phyloP scores from a whole-genome alignment of 192 early-diverging fungal species.

The Funneliformis mosseae region DNA sequence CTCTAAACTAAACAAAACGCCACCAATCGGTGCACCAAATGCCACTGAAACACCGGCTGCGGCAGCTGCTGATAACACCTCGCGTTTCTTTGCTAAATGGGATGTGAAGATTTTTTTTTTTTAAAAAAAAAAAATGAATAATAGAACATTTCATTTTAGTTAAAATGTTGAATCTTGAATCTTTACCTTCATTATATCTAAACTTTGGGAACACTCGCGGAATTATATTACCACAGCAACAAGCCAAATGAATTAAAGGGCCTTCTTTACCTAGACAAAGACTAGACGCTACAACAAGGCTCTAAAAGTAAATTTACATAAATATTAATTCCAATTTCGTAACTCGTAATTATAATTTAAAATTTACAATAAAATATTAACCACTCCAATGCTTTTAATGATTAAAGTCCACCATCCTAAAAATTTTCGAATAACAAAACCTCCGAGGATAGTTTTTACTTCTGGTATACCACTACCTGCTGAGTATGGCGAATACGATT shows the following conservation, averaged over 20 bases:
- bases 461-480: slow-evolving; percentile 96
- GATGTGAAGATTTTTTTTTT: not conserved
- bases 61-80: slow-evolving; percentile 90
- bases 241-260: slow-evolving; percentile 90
- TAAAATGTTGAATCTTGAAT: not conserved
- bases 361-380: slow-evolving; percentile 41
- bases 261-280: slow-evolving; percentile 92
- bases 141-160: not conserved
- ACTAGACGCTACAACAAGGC: slow-evolving; percentile 80
- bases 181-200: slow-evolving; percentile 78
- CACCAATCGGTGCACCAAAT: slow-evolving; percentile 96
- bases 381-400: slow-evolving; percentile 88
- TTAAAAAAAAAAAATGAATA: not conserved
- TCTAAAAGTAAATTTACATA: slow-evolving; percentile 41
- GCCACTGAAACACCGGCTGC: slow-evolving; percentile 94
- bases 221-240: slow-evolving; percentile 86
- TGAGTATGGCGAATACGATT: slow-evolving; percentile 73
- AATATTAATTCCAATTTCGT: not conserved
- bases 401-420: slow-evolving; percentile 86
- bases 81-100: slow-evolving; percentile 79
- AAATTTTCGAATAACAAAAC: slow-evolving; percentile 93
- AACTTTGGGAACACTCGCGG: slow-evolving; percentile 90
- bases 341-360: not conserved
- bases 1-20: slow-evolving; percentile 92
- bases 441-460: slow-evolving; percentile 92